These are phyloP conservation scores for Spergularia azorica DNA, from an alignment of 179 eudicot genomes.

Conservation along the genomic window DNA sequence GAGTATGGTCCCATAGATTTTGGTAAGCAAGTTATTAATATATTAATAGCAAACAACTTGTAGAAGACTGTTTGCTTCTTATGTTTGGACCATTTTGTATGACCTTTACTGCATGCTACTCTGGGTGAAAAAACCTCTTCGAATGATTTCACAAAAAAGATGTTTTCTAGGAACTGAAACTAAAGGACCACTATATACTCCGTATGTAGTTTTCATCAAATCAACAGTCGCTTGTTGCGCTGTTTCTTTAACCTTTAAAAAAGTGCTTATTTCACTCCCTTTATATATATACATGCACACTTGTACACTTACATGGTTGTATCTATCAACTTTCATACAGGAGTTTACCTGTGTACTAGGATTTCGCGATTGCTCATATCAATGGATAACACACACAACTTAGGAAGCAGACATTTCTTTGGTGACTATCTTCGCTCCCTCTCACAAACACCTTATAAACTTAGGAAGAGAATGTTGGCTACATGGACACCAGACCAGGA, in stretches of 20 bases:
- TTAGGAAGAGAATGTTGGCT: constrained; percentile 60
- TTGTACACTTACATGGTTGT: not conserved
- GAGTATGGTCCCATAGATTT: constrained; percentile 16
- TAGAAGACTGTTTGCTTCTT: constrained; percentile 2
- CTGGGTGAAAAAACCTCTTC: constrained; percentile 22
- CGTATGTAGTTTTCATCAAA: constrained; percentile 26
- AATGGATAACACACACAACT: constrained; percentile 27
- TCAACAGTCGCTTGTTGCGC: constrained; percentile 20
- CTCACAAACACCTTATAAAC: constrained; percentile 65
- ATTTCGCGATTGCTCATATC: constrained; percentile 6
- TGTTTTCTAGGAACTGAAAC: too few relatives aligned
- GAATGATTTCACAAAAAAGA: not conserved
- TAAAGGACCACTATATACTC: not conserved
- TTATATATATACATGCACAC: constrained; percentile 4
- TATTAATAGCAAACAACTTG: constrained; percentile 22
- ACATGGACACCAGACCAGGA: constrained; percentile 81
- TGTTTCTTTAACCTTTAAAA: constrained; percentile 26
- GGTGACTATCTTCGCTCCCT: constrained; percentile 46
- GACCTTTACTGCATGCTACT: constrained; percentile 27
- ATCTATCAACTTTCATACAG: too few relatives aligned
- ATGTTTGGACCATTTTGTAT: constrained; percentile 6
- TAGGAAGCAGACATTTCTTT: constrained; percentile 22
- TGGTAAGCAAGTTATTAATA: not conserved
- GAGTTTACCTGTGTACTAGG: not conserved
- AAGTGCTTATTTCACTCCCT: constrained; percentile 14